Percentiles rank a stretch among this genome's conserved stretches.
These are phyloP conservation scores for Salvia miltiorrhiza DNA, from an alignment of 257 asterid species.

Conservation along the genomic window DNA sequence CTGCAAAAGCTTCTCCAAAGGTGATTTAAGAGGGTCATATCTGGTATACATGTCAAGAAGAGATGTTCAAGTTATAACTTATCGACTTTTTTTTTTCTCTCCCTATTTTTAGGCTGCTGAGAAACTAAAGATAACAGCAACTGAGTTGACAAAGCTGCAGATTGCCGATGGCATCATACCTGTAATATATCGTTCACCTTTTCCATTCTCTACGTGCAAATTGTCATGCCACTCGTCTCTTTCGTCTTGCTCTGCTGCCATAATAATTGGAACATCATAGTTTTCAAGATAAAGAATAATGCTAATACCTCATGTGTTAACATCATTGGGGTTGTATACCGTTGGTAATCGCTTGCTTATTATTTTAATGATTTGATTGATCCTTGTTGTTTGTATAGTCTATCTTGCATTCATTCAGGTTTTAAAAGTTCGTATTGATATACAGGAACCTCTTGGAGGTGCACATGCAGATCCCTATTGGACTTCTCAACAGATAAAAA, in stretches of 20 bases:
- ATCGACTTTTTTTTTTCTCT: neutral
- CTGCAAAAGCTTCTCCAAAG: slow-evolving; percentile 84
- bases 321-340: neutral
- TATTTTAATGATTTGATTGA: neutral
- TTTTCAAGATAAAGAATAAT: neutral
- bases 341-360: neutral
- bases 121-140: slow-evolving; percentile 83
- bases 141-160: slow-evolving; percentile 58
- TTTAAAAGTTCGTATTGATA: neutral
- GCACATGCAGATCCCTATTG: slow-evolving; percentile 90
- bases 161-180: slow-evolving; percentile 72
- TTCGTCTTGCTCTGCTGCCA: neutral
- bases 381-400: neutral
- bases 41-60: slow-evolving; percentile 13
- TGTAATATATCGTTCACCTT: slow-evolving; percentile 45
- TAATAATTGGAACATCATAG: neutral
- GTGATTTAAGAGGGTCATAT: slow-evolving; percentile 36
- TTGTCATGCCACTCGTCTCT: neutral
- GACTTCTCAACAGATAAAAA: slow-evolving; percentile 92
- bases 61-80: slow-evolving; percentile 27
- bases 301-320: neutral
- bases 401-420: too few species aligned
- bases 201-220: neutral
- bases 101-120: slow-evolving; percentile 82
- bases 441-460: slow-evolving; percentile 95